These are phyloP conservation scores for Leishmania lainsoni DNA, from an alignment of 208 protist species.

Conservation along the genomic window DNA sequence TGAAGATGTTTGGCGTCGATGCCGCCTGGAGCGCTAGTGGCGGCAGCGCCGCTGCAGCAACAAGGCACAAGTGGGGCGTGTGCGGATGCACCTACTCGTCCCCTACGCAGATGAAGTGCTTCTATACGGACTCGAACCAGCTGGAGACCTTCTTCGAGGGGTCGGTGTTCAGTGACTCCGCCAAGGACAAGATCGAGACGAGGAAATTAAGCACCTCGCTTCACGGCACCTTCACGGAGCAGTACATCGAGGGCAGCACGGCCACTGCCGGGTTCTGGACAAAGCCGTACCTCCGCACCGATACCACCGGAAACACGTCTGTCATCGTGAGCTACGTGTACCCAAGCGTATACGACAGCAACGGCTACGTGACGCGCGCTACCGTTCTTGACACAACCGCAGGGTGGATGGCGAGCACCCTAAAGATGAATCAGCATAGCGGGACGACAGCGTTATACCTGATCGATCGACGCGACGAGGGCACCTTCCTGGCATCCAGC, in stretches of 20 bases:
- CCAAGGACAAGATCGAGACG: constrained; percentile 1
- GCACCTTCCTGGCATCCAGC: constrained; percentile 46
- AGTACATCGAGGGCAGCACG: constrained; percentile 19
- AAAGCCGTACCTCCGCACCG: constrained; percentile 37
- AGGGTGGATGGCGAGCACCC: constrained; percentile 31
- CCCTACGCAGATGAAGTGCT: constrained; percentile 32
- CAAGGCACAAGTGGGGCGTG: constrained; percentile 32
- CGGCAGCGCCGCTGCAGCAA: background rate
- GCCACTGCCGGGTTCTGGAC: constrained; percentile 42
- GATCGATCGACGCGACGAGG: constrained; percentile 43
- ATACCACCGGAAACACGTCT: constrained; percentile 20
- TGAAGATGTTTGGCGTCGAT: background rate
- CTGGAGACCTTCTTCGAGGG: constrained; percentile 39
- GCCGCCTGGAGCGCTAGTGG: background rate
- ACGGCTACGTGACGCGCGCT: constrained; percentile 32
- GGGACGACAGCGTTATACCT: constrained; percentile 48
- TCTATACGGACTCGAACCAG: constrained; percentile 37
- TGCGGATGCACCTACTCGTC: constrained; percentile 39
- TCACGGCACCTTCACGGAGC: constrained; percentile 26
- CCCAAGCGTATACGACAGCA: constrained; percentile 28
- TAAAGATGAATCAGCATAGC: constrained; percentile 26
- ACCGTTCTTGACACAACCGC: constrained; percentile 40
- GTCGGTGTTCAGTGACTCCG: constrained; percentile 15
- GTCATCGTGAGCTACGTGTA: constrained; percentile 45
- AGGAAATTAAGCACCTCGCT: constrained; percentile 22